These are phyloP conservation scores for Cladobotryum mycophilum DNA, from an alignment of 2,329 filamentous ascomycete genomes.

Conservation along the genomic window DNA sequence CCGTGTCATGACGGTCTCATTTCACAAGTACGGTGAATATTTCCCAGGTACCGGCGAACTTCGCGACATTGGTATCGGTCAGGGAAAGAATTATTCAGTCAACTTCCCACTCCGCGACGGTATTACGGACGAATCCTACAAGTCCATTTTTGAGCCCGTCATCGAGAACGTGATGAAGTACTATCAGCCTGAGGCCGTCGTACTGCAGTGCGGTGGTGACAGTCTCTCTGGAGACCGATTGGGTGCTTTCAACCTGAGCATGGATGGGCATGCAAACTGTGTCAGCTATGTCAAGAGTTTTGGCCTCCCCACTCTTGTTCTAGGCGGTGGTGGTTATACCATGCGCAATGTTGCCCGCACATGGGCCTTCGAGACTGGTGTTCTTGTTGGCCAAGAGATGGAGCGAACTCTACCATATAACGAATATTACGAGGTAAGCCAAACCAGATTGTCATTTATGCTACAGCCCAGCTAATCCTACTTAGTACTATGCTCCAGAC, in stretches of 20 bases:
- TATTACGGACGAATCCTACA: constrained; percentile 84
- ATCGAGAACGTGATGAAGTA: constrained; percentile 80
- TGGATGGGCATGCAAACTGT: constrained; percentile 91
- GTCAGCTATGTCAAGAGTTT: constrained; percentile 87
- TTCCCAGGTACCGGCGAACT: constrained; percentile 89
- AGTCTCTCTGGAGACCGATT: constrained; percentile 89
- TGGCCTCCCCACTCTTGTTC: constrained; percentile 77
- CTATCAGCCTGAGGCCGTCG: constrained; percentile 85
- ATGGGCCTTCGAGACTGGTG: constrained; percentile 94
- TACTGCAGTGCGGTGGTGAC: constrained; percentile 93
- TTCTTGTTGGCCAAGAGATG: constrained; percentile 79
- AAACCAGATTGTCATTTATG: no score
- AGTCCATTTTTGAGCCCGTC: constrained; percentile 85
- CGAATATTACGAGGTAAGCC: constrained; percentile 78
- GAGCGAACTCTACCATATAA: constrained; percentile 83
- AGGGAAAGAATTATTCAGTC: constrained; percentile 82
- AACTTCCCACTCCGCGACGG: constrained; percentile 90
- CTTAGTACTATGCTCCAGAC: constrained; percentile 81
- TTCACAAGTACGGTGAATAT: constrained; percentile 96
- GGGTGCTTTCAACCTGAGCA: constrained; percentile 96
- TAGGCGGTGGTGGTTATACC: constrained; percentile 94
- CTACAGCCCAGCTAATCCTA: no score
- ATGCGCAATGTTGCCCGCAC: constrained; percentile 94
- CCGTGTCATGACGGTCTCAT: constrained; percentile 86
- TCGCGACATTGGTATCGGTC: constrained; percentile 77